Conservation (phyloP, 768 basidiomycete species). For the Mycena galopus region DNA sequence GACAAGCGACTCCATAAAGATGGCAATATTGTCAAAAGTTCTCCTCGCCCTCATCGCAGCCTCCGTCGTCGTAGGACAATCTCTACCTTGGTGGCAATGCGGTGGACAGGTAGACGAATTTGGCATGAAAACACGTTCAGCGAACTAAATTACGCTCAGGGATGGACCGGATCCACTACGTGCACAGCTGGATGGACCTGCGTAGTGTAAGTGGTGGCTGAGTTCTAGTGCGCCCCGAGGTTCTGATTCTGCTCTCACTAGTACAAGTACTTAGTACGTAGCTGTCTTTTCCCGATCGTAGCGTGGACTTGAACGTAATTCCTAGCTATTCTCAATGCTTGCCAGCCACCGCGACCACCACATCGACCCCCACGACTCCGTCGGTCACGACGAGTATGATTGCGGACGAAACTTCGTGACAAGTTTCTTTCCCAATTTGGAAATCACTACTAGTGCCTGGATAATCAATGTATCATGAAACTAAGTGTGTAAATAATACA, state of each 20-base stretch:
- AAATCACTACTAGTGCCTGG: too few species aligned
- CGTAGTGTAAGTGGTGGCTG: conserved; percentile 31
- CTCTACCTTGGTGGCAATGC: conserved; percentile 32
- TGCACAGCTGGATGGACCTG: conserved; percentile 38
- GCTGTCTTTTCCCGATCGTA: conserved; percentile 14
- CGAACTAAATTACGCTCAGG: conserved; percentile 27
- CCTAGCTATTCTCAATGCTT: conserved; percentile 38
- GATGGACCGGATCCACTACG: conserved; percentile 35
- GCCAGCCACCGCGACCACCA: conserved; percentile 29
- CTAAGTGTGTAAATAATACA: too few species aligned
- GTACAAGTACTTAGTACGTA: conserved; percentile 30
- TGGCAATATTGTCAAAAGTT: conserved; percentile 36
- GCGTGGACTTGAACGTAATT: conserved; percentile 17
- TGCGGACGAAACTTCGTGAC: too few species aligned
- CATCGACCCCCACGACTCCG: conserved; percentile 29
- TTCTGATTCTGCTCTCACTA: conserved; percentile 27
- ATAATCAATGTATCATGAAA: too few species aligned
- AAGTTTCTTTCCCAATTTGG: too few species aligned
- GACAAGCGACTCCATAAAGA: conserved; percentile 28
- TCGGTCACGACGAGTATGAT: conserved; percentile 19
- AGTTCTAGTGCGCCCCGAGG: conserved; percentile 20
- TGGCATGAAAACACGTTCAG: conserved; percentile 17
- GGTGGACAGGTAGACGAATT: conserved; percentile 33
- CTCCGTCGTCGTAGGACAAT: conserved; percentile 33
- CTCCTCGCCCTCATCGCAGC: conserved; percentile 38